Evolutionary conservation across 1,284 basidiomycete species (phyloP).

Genomic region (Laetiporus sulphureus): DNA sequence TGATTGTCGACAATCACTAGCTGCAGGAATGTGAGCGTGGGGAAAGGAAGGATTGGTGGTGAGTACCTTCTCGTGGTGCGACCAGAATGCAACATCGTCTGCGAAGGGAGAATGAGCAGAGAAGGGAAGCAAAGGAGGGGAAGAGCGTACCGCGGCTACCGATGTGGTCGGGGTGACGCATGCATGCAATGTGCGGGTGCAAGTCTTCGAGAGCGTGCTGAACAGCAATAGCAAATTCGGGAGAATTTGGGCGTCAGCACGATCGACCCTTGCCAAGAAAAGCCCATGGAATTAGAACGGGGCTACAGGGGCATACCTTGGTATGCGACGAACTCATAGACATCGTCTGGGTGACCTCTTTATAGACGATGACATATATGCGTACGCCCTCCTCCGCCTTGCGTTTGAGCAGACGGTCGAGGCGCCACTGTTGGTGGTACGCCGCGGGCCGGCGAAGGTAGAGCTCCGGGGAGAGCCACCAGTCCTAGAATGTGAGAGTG

Average conservation of each 20-base stretch:
- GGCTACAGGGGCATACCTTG: too few species aligned
- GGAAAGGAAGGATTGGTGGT: not conserved
- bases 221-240: conserved; percentile 4
- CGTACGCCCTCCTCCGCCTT: conserved; percentile 91
- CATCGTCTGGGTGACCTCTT: conserved; percentile 91
- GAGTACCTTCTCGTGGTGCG: conserved; percentile 70
- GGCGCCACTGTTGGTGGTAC: conserved; percentile 75
- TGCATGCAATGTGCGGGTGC: conserved; percentile 82
- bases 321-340: conserved; percentile 80
- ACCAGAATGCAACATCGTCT: conserved; percentile 78
- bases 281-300: not conserved
- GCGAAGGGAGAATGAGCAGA: too few species aligned
- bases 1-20: conserved; percentile 85
- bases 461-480: conserved; percentile 90
- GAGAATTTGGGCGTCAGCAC: too few species aligned
- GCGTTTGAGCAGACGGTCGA: conserved; percentile 77
- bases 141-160: conserved; percentile 67
- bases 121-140: too few species aligned
- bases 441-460: conserved; percentile 88
- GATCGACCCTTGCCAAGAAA: not conserved
- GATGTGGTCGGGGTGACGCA: conserved; percentile 88
- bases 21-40: conserved; percentile 26
- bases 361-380: conserved; percentile 85
- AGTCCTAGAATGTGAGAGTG: too few species aligned
- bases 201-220: conserved; percentile 72